Percentiles rank a stretch among this genome's conserved stretches.
phyloP scores from a whole-genome alignment of 2,329 filamentous ascomycete species.

The Penicillium palitans region DNA sequence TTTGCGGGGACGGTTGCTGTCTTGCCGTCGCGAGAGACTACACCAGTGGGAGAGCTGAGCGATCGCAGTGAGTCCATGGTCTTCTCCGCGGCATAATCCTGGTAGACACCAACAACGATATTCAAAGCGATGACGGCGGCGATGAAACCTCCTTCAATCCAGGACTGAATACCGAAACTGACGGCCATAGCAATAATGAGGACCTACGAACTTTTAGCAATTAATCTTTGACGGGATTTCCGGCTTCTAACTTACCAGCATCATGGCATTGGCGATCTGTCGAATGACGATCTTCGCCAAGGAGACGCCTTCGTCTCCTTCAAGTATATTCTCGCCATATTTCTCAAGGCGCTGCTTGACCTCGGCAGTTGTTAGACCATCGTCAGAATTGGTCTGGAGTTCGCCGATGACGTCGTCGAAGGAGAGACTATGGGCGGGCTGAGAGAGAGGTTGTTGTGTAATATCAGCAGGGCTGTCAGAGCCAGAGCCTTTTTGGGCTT shows the following conservation, averaged over 20 bases:
- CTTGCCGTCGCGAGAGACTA: slow-evolving; percentile 59
- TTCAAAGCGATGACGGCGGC: slow-evolving; percentile 60
- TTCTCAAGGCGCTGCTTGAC: slow-evolving; percentile 56
- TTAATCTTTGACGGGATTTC: not conserved
- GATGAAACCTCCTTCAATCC: slow-evolving; percentile 62
- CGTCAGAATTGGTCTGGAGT: slow-evolving; percentile 56
- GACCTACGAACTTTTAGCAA: slow-evolving; percentile 53
- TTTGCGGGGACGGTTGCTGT: slow-evolving; percentile 55
- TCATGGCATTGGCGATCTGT: slow-evolving; percentile 70
- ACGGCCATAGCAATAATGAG: slow-evolving; percentile 74
- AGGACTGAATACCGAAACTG: slow-evolving; percentile 58
- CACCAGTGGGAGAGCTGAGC: slow-evolving; percentile 59
- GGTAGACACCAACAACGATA: slow-evolving; percentile 60
- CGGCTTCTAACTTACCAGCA: slow-evolving; percentile 51
- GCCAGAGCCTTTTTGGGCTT: slow-evolving; percentile 17
- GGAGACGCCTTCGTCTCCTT: slow-evolving; percentile 64
- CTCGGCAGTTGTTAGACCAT: slow-evolving; percentile 59
- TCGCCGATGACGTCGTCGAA: slow-evolving; percentile 55
- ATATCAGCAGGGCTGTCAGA: slow-evolving; percentile 30
- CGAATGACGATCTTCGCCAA: slow-evolving; percentile 68
- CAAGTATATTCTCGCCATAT: slow-evolving; percentile 64
- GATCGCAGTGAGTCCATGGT: slow-evolving; percentile 61
- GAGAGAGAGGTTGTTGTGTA: slow-evolving; percentile 53
- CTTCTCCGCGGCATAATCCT: slow-evolving; percentile 63
- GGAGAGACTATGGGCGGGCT: slow-evolving; percentile 64